Evolutionary conservation across 1,139 yeast species (phyloP), one percentile per base, ranked within the genome.

Genomic region (Candida sp.): DNA sequence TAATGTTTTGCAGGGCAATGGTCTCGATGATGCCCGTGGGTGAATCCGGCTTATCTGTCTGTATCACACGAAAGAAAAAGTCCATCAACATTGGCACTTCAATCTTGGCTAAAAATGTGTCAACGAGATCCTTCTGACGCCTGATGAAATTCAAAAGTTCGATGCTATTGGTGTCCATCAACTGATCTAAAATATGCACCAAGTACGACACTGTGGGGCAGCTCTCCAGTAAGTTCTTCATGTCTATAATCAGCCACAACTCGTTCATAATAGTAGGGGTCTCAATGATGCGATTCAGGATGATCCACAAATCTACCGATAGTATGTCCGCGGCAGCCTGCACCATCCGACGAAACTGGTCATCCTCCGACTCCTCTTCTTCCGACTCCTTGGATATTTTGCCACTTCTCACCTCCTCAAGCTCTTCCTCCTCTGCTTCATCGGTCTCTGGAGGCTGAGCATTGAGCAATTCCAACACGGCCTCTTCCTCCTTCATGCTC

Each of bases 11-110:
- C 55, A 69, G 74, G 22, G 80, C 73, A 46, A 85, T 68, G 1
- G 79, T 70, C 30, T 83, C 84, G 49, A 84, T 70, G 12, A 85
- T 81, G 1, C 88, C 88, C 1, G 88, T 84, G 12, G 88, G 88
- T 35, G 80, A 77, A 57, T 84, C 87, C 3, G 84, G 80, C 56
- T 83, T 85, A 63, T 85, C 90, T 0, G 89, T 82, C 46, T 86
- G 86, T 34, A 85, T 83, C 17, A 85, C 75, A 58, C 86, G 75
- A 35, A 85, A 66, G 48, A 85, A 72, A 57, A 83, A 84, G 57
- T 78, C 83, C 80, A 76, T 77, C 34, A 78, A 61, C 77, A 85
- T 78, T 1, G 88, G 86, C 31, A 83, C 79, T 51, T 83, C 87
- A 34, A 84, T 74, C 58, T 83, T 85, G 38, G 68, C 69, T 43